phyloP scores from a whole-genome alignment of 345 rosid species.

The Nasturtium officinale region DNA sequence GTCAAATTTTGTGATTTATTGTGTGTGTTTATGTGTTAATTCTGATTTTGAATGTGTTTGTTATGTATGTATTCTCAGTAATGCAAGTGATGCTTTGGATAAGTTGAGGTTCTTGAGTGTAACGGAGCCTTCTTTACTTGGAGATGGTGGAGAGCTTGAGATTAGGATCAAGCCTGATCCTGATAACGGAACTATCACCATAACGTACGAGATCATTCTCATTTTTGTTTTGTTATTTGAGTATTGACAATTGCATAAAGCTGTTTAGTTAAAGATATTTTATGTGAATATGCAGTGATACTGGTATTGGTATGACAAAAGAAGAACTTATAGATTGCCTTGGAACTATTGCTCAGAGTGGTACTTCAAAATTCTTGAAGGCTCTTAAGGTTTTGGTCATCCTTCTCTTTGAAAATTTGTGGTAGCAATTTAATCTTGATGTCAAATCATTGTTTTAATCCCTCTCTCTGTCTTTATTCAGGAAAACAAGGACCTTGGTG shows the following conservation, averaged over 20 bases:
- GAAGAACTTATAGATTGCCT: constrained; percentile 96
- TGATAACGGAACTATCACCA: constrained; percentile 84
- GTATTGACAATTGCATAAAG: neutral
- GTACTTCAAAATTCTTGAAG: constrained; percentile 91
- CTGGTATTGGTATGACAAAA: constrained; percentile 99
- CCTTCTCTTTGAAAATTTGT: neutral
- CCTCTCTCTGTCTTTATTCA: constrained; percentile 26
- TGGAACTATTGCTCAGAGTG: constrained; percentile 99
- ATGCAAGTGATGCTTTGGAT: constrained; percentile 98
- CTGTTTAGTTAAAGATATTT: neutral
- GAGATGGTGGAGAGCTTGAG: constrained; percentile 87
- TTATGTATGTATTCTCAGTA: constrained; percentile 57
- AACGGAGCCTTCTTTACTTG: constrained; percentile 88
- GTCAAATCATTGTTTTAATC: neutral
- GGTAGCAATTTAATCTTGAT: neutral
- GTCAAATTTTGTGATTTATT: constrained; percentile 13
- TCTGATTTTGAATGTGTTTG: constrained; percentile 30
- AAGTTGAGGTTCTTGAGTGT: constrained; percentile 94
- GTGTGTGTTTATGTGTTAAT: neutral
- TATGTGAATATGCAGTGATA: constrained; percentile 59
- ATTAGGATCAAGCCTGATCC: constrained; percentile 88
- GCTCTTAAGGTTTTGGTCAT: constrained; percentile 78
- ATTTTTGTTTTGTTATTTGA: neutral
- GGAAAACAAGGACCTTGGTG: constrained; percentile 93
- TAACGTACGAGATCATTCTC: constrained; percentile 51